phyloP scores from a whole-genome alignment of 495 filamentous ascomycete species.

The Aspergillus funiculosus region DNA sequence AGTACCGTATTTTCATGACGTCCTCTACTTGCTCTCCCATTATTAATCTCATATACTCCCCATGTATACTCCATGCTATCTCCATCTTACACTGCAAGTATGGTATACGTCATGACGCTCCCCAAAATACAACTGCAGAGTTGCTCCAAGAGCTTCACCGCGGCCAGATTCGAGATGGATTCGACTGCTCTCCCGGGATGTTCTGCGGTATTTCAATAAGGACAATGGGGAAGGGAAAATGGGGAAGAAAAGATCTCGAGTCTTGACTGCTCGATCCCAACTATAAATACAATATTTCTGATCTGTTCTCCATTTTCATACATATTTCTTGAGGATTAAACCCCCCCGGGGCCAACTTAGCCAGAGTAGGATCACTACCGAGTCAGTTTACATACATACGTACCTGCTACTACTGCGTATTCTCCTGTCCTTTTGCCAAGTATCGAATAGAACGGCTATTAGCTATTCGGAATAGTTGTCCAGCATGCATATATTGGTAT shows the following conservation, averaged over 20 bases:
- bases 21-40: neutral
- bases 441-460: too few species aligned
- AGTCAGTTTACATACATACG: neutral
- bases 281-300: constrained; percentile 19
- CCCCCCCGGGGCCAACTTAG: neutral
- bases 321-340: too few species aligned
- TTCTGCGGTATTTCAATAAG: constrained; percentile 17
- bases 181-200: constrained; percentile 12
- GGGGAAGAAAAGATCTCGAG: constrained; percentile 11
- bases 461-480: constrained; percentile 8
- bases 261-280: neutral
- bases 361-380: neutral
- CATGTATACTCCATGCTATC: too few species aligned
- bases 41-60: too few species aligned
- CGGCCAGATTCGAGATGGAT: constrained; percentile 21
- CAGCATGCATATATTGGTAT: constrained; percentile 47
- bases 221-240: constrained; percentile 16
- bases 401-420: constrained; percentile 8
- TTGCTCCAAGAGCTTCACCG: constrained; percentile 32
- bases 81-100: too few species aligned
- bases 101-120: constrained; percentile 4
- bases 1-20: constrained; percentile 10
- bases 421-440: constrained; percentile 9
- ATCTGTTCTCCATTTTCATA: neutral
- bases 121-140: too few species aligned